These are phyloP conservation scores for Mycena sanguinolenta DNA, from an alignment of 768 basidiomycete species.

Conservation along the genomic window DNA sequence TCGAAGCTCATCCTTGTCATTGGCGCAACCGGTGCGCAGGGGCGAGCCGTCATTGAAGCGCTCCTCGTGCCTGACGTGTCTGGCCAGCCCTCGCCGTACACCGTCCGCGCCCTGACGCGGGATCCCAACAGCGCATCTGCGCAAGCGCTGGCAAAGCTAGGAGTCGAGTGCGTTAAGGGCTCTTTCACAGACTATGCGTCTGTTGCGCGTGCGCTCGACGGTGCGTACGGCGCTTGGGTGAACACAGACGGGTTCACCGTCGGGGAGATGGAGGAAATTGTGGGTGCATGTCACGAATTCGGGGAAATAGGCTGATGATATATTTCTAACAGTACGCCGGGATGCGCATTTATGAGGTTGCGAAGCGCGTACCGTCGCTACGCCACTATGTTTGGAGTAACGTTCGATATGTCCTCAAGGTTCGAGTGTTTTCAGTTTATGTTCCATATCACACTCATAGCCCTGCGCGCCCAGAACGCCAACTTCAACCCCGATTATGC, in stretches of 20 bases:
- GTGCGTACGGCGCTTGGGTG: conserved; percentile 49
- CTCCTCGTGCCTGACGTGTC: conserved; percentile 15
- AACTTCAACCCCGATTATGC: background rate
- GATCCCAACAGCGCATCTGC: conserved; percentile 49
- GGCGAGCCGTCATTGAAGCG: conserved; percentile 51
- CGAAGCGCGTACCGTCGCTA: background rate
- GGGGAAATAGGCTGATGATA: background rate
- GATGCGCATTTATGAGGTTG: background rate
- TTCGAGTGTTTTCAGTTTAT: background rate
- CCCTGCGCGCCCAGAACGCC: background rate
- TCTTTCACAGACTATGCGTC: conserved; percentile 48
- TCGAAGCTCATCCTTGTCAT: conserved; percentile 53
- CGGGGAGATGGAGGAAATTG: background rate
- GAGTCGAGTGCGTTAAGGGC: conserved; percentile 56
- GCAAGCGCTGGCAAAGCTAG: conserved; percentile 49
- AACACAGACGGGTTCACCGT: background rate
- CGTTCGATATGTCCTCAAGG: background rate
- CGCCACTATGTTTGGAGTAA: background rate
- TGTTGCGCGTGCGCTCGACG: conserved; percentile 49
- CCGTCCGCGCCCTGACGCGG: conserved; percentile 57
- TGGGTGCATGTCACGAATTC: background rate
- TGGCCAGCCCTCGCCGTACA: conserved; percentile 53
- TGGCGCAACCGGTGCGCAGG: conserved; percentile 62
- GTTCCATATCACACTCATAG: background rate
- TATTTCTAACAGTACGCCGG: background rate